Evolutionary conservation across 805 yeast genomes (phyloP).

Genomic region (Cyberlindnera misumaiensis): DNA sequence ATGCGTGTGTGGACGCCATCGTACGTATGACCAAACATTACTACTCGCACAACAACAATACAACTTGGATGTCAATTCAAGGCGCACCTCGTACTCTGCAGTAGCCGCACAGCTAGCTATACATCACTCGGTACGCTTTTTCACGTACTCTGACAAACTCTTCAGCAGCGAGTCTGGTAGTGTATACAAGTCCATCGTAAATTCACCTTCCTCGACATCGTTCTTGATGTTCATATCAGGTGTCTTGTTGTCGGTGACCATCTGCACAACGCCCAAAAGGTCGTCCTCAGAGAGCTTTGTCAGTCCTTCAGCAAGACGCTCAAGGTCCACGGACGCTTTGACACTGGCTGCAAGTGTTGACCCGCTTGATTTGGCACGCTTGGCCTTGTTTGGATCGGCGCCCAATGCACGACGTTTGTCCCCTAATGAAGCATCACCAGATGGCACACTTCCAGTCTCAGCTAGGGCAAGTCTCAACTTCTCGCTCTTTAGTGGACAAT

Average conservation of each 20-base stretch:
- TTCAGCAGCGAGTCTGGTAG: constrained; percentile 85
- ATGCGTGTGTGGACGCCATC: constrained; percentile 56
- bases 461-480: constrained; percentile 62
- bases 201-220: constrained; percentile 95
- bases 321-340: constrained; percentile 80
- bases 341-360: constrained; percentile 37
- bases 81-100: too few species aligned
- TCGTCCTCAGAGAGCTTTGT: constrained; percentile 90
- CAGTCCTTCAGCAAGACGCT: constrained; percentile 82
- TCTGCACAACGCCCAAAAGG: constrained; percentile 88
- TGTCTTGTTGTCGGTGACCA: constrained; percentile 94
- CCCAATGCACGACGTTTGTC: constrained; percentile 32
- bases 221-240: constrained; percentile 93
- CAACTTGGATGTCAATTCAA: too few species aligned
- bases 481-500: constrained; percentile 68
- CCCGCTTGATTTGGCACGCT: constrained; percentile 21
- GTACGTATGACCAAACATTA: constrained; percentile 10
- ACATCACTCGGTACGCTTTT: constrained; percentile 45
- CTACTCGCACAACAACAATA: too few species aligned
- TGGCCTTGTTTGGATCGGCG: constrained; percentile 21
- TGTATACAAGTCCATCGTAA: constrained; percentile 91
- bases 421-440: constrained; percentile 27
- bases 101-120: not conserved
- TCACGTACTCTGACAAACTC: constrained; percentile 92
- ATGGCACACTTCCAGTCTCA: constrained; percentile 81